Base-by-base conservation (phyloP, 805 yeast species). In the Ogataea chonburiensis region DNA sequence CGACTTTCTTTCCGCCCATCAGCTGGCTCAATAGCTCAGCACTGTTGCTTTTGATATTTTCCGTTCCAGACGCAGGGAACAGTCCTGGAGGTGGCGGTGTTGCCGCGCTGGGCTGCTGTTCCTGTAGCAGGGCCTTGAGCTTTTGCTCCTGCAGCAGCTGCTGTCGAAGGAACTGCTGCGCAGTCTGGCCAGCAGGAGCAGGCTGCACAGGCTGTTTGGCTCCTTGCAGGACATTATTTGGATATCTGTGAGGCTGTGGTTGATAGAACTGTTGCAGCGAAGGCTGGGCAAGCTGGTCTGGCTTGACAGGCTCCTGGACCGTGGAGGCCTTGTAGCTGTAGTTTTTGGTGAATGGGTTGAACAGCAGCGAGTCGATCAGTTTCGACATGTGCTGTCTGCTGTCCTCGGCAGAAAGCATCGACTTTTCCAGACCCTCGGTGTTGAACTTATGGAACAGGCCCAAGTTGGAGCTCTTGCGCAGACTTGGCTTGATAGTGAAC, bases 1-100 rank as follows among this genome's bases (percentile, higher is more conserved):
- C 37, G 13, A 56, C 47, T 25, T 55, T 56, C 43, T 82, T 85
- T 18, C 94, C 94, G 50, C 81, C 81, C 79, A 88, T 81, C 55
- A 88, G 68, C 60, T 87, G 96, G 40, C 79, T 86, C 50, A 88
- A 70, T 53, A 88, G 70, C 55, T 87, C 95, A 25, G 87, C 79
- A 42, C 62, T 58, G 41, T 56, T 55, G 13, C 48, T 44, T 36
- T 42, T 45, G 17, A 37, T 31, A 17, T 33, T 38, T 8, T 43
- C 46, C 7, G 44, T 30, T 17, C 31, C 33, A 24, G 43, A 32
- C 31, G 43, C 38, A 20, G 47, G 46, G 49, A 77, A 75, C 49
- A 81, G 67, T 5, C 88, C 88, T 5, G 88, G 91, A 24, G 89
- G 89, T 4, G 87, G 85, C 18, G 84, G 82, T 4, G 86, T 73